Evolutionary conservation across 805 yeast genomes (phyloP).

Genomic region (Kodamaea lidongshanica): DNA sequence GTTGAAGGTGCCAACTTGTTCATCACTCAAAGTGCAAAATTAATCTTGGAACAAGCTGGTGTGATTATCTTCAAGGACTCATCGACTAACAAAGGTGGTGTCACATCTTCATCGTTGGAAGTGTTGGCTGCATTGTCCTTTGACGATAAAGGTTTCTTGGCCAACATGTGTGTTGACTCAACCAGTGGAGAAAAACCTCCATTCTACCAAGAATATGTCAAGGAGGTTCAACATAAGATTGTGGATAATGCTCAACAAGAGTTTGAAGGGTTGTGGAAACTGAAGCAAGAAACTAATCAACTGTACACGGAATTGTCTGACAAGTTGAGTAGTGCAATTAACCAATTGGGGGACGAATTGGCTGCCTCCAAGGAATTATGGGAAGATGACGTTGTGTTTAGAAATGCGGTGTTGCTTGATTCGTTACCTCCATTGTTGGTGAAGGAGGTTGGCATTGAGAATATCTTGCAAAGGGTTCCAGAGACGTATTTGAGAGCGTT

Average conservation of each 20-base stretch:
- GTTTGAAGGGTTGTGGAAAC: constrained; percentile 81
- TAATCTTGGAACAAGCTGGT: constrained; percentile 81
- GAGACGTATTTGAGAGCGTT: constrained; percentile 81
- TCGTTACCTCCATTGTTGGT: constrained; percentile 75
- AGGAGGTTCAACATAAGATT: constrained; percentile 72
- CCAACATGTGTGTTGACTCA: constrained; percentile 71
- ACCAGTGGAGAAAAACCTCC: constrained; percentile 49
- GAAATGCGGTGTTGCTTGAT: constrained; percentile 67
- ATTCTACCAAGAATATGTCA: constrained; percentile 79
- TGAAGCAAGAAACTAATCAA: constrained; percentile 57
- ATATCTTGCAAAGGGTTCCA: constrained; percentile 73
- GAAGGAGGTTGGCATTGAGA: constrained; percentile 59
- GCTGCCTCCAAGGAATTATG: constrained; percentile 76
- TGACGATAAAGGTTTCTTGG: constrained; percentile 74
- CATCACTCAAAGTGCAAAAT: constrained; percentile 89
- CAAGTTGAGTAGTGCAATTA: constrained; percentile 73
- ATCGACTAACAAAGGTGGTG: constrained; percentile 97
- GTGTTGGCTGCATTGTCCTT: constrained; percentile 91
- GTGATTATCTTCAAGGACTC: constrained; percentile 89
- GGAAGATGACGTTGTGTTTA: constrained; percentile 69
- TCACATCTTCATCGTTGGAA: constrained; percentile 91
- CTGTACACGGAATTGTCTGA: constrained; percentile 72
- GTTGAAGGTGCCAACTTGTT: constrained; percentile 98
- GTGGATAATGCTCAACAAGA: constrained; percentile 75
- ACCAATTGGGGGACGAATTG: constrained; percentile 79